Base-by-base conservation (phyloP, 352 stramenopile species). In the Pythium chondricola region DNA sequence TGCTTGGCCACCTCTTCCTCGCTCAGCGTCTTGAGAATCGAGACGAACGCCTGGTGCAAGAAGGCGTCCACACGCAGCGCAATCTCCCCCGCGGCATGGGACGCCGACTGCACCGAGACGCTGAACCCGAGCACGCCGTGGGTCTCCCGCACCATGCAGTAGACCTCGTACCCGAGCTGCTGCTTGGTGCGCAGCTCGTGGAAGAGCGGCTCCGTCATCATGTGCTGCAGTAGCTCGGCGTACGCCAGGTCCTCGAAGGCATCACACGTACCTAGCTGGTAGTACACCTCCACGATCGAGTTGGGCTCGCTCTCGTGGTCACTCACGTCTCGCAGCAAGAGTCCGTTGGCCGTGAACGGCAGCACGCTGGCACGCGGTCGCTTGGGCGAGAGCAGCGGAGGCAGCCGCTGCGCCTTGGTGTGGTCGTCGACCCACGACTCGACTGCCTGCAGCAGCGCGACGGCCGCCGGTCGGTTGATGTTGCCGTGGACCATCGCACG, bases 121-220 rank as follows among this genome's bases (percentile, higher is more conserved):
- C 74, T 81, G 32, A 83, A 80, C 0, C 82, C 81, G 8, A 93
- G 60, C 11, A 95, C 74, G 8, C 70, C 75, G 32, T 92, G 72
- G 0, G 81, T 92, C 42, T 86, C 78, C 14, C 79, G 72, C 42
- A 88, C 62, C 20, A 64, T 80, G 55, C 85, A 94, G 16, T 48
- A 76, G 11, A 95, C 80, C 26, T 85, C 72, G 52, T 95, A 95
- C 7, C 82, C 83, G 20, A 95, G 65, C 65, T 95, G 76, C 32
- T 95, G 71, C 29, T 66, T 69, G 6, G 84, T 95, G 38, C 84
- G 78, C 22, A 95, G 66, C 25, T 81, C 53, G 48, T 94, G 58
- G 55, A 92, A 95, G 9, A 95, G 66, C 16, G 83, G 84, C 52
- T 95, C 82, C 6, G 74, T 65, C 69, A 95, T 84, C 25, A 95